Evolutionary conservation across 2,329 filamentous ascomycete species (phyloP), one percentile per base, ranked within the genome.

Genomic region (Pseudofabraea citricarpa): DNA sequence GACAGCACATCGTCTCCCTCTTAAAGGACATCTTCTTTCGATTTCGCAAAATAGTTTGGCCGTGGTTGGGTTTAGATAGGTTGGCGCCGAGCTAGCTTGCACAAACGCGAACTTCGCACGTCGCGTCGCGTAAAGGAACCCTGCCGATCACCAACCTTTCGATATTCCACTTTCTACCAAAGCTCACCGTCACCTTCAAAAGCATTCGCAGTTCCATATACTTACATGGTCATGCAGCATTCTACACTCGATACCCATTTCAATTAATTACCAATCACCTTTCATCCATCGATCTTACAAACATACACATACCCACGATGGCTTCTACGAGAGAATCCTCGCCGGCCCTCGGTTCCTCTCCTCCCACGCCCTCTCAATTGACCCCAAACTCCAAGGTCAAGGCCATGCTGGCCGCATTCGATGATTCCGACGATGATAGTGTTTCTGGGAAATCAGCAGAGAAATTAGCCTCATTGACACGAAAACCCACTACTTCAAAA

Each of bases 341-440:
- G 33, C 70, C 70, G 31, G 68, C 62, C 41, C 61, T 64, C 52
- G 66, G 61, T 47, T 68, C 66, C 37, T 64, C 63, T 31, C 66
- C 71, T 36, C 64, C 69, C 33, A 67, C 74, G 39, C 57, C 56
- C 36, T 39, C 43, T 29, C 52, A 58, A 52, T 57, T 75, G 41
- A 72, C 77, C 9, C 77, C 77, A 5, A 66, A 64, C 31, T 73
- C 78, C 16, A 82, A 79, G 52, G 68, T 81, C 39, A 68, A 64
- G 51, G 74, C 75, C 16, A 60, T 80, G 40, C 57, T 81, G 20
- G 77, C 71, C 21, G 63, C 66, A 1, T 61, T 79, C 9, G 71
- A 74, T 46, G 72, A 71, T 47, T 74, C 74, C 9, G 75, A 64
- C 23, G 51, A 58, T 15, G 62, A 59, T 21, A 53, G 43, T 35